A percentile compares a stretch with the other conserved stretches of the same genome.
Evolutionary conservation across 805 yeast species (phyloP).

Genomic region (Vanderwaltozyma tropicalis): DNA sequence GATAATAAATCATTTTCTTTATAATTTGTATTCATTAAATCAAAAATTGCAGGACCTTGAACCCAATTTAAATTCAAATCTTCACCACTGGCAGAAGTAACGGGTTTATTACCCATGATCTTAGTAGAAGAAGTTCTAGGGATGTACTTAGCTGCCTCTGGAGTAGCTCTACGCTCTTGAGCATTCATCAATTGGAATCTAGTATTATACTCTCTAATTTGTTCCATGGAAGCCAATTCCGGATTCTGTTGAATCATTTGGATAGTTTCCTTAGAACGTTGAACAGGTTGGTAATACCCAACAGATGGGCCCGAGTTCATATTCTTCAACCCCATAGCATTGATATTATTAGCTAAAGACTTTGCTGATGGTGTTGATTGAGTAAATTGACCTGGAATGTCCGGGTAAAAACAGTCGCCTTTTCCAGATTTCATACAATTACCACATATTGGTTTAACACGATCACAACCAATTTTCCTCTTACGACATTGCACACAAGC

Average conservation of each 20-base stretch:
- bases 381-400: slow-evolving; percentile 20
- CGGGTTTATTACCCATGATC: slow-evolving; percentile 16
- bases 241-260: slow-evolving; percentile 3
- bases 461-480: slow-evolving; percentile 33
- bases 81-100: slow-evolving; percentile 11
- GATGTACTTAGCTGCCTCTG: slow-evolving; percentile 17
- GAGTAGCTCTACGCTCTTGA: slow-evolving; percentile 11
- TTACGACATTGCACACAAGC: slow-evolving; percentile 30
- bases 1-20: slow-evolving; percentile 17
- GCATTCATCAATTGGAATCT: slow-evolving; percentile 19
- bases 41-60: slow-evolving; percentile 26
- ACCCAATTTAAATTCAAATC: slow-evolving; percentile 19
- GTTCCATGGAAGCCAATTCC: slow-evolving; percentile 15
- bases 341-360: background rate
- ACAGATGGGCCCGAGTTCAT: no score
- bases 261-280: slow-evolving; percentile 4
- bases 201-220: slow-evolving; percentile 23
- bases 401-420: slow-evolving; percentile 24
- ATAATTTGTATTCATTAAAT: slow-evolving; percentile 16
- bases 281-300: background rate
- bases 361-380: slow-evolving; percentile 10
- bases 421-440: slow-evolving; percentile 27
- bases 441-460: slow-evolving; percentile 34
- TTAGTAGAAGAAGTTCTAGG: slow-evolving; percentile 14
- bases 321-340: no score